These are phyloP conservation scores for Pholiota adiposa DNA, from an alignment of 1,284 basidiomycete genomes.

Conservation along the genomic window DNA sequence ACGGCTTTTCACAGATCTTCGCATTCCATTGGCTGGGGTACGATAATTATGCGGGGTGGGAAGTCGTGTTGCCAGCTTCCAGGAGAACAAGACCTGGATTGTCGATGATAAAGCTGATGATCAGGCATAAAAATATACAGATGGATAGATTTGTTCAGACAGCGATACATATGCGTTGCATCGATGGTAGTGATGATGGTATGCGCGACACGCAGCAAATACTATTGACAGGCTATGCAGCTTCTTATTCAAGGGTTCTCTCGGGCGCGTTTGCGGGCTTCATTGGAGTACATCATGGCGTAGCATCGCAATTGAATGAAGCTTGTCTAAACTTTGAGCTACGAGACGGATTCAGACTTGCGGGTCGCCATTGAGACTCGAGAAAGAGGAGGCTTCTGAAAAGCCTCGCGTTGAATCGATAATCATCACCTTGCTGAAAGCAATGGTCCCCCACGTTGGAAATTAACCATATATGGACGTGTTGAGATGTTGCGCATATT, in stretches of 20 bases:
- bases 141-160: background rate
- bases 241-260: background rate
- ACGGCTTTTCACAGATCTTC: background rate
- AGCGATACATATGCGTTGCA: background rate
- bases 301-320: background rate
- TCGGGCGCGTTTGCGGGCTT: background rate
- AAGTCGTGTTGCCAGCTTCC: background rate
- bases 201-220: background rate
- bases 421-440: too few species aligned
- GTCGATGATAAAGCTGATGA: background rate
- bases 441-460: too few species aligned
- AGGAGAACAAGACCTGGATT: background rate
- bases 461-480: too few species aligned
- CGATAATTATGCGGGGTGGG: background rate
- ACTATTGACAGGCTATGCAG: background rate
- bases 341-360: too few species aligned
- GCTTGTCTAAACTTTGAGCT: too few species aligned
- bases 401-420: background rate
- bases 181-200: background rate
- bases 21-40: background rate
- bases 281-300: background rate
- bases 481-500: too few species aligned
- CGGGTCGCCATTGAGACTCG: too few species aligned
- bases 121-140: background rate
- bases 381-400: background rate